Evolutionary conservation across 2,329 filamentous ascomycete genomes (phyloP).

Genomic region (Cryphonectria nitschkei): DNA sequence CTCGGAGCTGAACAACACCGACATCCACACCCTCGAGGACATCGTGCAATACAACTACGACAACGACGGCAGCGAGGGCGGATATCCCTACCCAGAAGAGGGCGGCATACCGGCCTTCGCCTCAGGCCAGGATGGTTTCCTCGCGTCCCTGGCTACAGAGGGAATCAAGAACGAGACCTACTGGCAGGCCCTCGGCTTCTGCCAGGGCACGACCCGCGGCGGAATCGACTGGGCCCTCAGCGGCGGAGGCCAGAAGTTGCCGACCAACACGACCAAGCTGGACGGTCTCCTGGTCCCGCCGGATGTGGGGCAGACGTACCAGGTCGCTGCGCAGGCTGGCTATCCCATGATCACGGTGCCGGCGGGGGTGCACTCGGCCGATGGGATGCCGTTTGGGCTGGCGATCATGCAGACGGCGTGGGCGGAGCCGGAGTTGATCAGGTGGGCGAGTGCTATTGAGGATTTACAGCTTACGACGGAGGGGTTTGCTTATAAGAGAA

Average conservation of each 20-base stretch:
- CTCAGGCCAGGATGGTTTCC: conserved; percentile 73
- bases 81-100: conserved; percentile 54
- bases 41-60: conserved; percentile 67
- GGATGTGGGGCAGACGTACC: conserved; percentile 68
- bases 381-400: conserved; percentile 65
- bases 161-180: conserved; percentile 69
- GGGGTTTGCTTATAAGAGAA: conserved; percentile 49
- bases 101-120: conserved; percentile 62
- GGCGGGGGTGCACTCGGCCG: conserved; percentile 55
- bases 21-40: conserved; percentile 63
- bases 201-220: conserved; percentile 59
- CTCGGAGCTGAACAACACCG: conserved; percentile 63
- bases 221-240: conserved; percentile 72
- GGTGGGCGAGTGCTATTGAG: conserved; percentile 66
- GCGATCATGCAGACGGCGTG: conserved; percentile 64
- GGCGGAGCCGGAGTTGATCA: conserved; percentile 60
- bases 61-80: conserved; percentile 70
- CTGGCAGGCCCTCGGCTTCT: conserved; percentile 67
- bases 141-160: conserved; percentile 63
- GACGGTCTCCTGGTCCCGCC: conserved; percentile 70
- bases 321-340: conserved; percentile 75
- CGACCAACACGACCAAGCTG: conserved; percentile 42
- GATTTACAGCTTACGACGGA: conserved; percentile 52
- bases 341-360: conserved; percentile 75
- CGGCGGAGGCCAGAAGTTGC: conserved; percentile 39